phyloP scores from a whole-genome alignment of 2,329 filamentous ascomycete species.

The Calonectria crousiana region DNA sequence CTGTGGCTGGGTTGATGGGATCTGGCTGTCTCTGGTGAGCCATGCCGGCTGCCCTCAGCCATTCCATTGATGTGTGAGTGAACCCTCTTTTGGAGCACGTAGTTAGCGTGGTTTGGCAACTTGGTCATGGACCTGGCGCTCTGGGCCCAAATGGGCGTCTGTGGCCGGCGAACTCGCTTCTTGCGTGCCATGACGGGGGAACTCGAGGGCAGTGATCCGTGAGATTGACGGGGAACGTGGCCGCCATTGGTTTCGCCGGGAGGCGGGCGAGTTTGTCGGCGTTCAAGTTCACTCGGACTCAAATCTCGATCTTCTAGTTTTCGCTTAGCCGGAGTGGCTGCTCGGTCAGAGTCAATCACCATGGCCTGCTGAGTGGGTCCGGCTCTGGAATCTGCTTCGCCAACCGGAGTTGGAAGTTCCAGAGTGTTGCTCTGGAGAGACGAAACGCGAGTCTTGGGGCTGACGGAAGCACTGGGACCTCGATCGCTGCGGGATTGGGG shows the following conservation, averaged over 20 bases:
- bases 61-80: constrained; percentile 54
- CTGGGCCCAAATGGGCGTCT: constrained; percentile 64
- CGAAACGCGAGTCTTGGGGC: constrained; percentile 78
- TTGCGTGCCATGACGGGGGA: constrained; percentile 53
- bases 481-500: constrained; percentile 71
- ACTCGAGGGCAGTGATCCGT: constrained; percentile 41
- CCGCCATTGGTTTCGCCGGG: constrained; percentile 63
- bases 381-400: constrained; percentile 44
- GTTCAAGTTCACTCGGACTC: constrained; percentile 64
- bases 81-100: constrained; percentile 43
- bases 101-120: constrained; percentile 51
- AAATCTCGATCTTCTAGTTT: constrained; percentile 57
- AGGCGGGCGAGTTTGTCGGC: constrained; percentile 60
- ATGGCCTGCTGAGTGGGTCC: constrained; percentile 43
- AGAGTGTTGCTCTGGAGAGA: constrained; percentile 60
- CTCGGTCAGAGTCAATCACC: constrained; percentile 46
- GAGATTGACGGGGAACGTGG: constrained; percentile 25
- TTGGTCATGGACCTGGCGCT: constrained; percentile 51
- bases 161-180: constrained; percentile 53
- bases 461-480: constrained; percentile 80
- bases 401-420: constrained; percentile 44
- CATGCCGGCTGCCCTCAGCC: constrained; percentile 52
- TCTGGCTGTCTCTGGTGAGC: constrained; percentile 61
- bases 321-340: constrained; percentile 54
- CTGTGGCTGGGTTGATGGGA: constrained; percentile 40